Conservation (phyloP, 805 yeast genomes). For the Barnettozyma vustinii region DNA sequence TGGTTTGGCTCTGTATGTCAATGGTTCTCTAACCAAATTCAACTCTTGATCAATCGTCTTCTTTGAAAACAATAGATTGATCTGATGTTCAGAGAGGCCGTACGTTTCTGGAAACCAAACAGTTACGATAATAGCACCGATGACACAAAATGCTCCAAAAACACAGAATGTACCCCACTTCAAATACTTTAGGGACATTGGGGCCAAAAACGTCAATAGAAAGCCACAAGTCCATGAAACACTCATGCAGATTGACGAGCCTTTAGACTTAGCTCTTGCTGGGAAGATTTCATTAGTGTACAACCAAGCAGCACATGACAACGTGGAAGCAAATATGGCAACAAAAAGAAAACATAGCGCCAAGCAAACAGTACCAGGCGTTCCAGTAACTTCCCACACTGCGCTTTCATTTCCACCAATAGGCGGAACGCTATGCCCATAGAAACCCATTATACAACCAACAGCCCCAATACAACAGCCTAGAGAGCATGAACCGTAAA, state of each 20-base stretch:
- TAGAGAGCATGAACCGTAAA: slow-evolving; percentile 37
- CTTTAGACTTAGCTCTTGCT: slow-evolving; percentile 38
- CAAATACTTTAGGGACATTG: slow-evolving; percentile 31
- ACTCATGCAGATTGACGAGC: slow-evolving; percentile 40
- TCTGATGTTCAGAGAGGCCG: slow-evolving; percentile 23
- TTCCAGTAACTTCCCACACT: slow-evolving; percentile 31
- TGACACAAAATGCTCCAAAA: slow-evolving; percentile 31
- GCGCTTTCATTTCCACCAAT: slow-evolving; percentile 29
- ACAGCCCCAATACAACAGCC: slow-evolving; percentile 32
- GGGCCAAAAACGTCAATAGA: slow-evolving; percentile 34
- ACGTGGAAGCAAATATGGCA: slow-evolving; percentile 41
- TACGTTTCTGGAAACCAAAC: slow-evolving; percentile 42
- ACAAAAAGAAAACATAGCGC: slow-evolving; percentile 41
- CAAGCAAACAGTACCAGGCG: slow-evolving; percentile 38
- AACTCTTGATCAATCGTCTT: not conserved
- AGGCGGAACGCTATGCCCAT: slow-evolving; percentile 30
- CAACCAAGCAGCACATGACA: slow-evolving; percentile 44
- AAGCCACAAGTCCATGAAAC: slow-evolving; percentile 40
- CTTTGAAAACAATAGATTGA: slow-evolving; percentile 20
- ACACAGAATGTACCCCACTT: slow-evolving; percentile 37
- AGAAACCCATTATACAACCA: slow-evolving; percentile 31
- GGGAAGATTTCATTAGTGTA: slow-evolving; percentile 48
- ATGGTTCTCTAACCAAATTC: not conserved
- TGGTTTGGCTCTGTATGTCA: not conserved
- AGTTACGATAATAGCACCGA: slow-evolving; percentile 28